These are phyloP conservation scores for Saccharomycopsis javanensis DNA, from an alignment of 805 yeast genomes.

Conservation along the genomic window DNA sequence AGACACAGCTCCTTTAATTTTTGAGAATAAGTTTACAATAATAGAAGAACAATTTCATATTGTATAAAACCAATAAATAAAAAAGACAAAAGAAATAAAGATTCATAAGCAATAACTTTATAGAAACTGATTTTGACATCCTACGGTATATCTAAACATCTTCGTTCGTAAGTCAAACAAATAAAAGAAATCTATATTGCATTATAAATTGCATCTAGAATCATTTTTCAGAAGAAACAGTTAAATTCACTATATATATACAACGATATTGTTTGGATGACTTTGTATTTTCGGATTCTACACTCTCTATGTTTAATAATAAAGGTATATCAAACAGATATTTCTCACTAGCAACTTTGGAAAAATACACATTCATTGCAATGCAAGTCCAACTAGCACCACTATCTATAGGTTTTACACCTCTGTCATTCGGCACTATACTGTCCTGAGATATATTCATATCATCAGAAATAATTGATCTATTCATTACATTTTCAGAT, in stretches of 20 bases:
- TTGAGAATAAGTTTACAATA: no score
- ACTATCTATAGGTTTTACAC: slow-evolving; percentile 10
- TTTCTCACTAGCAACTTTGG: not conserved
- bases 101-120: no score
- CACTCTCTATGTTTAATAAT: not conserved
- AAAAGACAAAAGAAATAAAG: no score
- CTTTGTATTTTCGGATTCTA: not conserved
- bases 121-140: no score
- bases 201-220: not conserved
- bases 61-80: no score
- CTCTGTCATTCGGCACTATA: not conserved
- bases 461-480: not conserved
- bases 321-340: slow-evolving; percentile 3
- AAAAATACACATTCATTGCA: slow-evolving; percentile 7
- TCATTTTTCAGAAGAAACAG: not conserved
- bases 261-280: not conserved
- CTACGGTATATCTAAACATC: not conserved
- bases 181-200: not conserved
- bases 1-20: no score
- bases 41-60: no score
- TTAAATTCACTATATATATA: not conserved
- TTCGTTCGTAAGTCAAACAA: no score
- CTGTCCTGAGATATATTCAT: not conserved
- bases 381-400: slow-evolving; percentile 12
- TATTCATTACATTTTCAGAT: not conserved